Evolutionary conservation across 371 early-diverging fungal species (phyloP).

Genomic region (Blastocladiella emersonii): DNA sequence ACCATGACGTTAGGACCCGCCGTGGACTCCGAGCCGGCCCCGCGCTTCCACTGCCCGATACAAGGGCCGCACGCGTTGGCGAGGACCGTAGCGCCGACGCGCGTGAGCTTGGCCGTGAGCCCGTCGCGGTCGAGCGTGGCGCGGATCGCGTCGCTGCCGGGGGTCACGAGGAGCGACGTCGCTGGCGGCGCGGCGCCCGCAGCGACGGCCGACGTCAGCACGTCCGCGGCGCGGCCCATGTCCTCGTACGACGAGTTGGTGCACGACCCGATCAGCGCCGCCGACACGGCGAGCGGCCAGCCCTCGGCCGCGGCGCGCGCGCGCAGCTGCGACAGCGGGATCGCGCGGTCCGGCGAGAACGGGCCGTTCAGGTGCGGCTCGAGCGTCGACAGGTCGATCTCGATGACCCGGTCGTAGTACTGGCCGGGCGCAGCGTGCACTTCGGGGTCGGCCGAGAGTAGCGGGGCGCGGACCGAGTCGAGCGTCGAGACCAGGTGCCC

Average conservation of each 20-base stretch:
- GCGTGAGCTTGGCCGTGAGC: slow-evolving; percentile 58
- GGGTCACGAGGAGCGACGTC: slow-evolving; percentile 72
- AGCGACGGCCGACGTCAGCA: slow-evolving; percentile 67
- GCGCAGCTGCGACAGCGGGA: slow-evolving; percentile 71
- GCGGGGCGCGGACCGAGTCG: slow-evolving; percentile 27
- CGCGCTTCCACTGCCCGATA: slow-evolving; percentile 88
- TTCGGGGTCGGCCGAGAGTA: slow-evolving; percentile 37
- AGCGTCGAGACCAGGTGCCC: slow-evolving; percentile 54
- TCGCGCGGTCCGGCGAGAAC: slow-evolving; percentile 88
- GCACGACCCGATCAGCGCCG: slow-evolving; percentile 85
- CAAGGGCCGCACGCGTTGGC: slow-evolving; percentile 84
- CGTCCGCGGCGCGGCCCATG: slow-evolving; percentile 72
- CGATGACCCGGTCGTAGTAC: slow-evolving; percentile 77
- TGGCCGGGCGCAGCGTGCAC: slow-evolving; percentile 28
- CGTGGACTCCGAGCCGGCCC: too few relatives aligned
- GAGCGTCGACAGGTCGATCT: slow-evolving; percentile 69
- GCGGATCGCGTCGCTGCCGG: slow-evolving; percentile 92
- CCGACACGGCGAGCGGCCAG: slow-evolving; percentile 77
- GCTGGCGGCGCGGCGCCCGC: slow-evolving; percentile 67
- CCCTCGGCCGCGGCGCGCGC: slow-evolving; percentile 57
- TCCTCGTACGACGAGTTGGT: slow-evolving; percentile 95
- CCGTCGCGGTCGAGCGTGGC: slow-evolving; percentile 93
- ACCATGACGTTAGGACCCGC: slow-evolving; percentile 88
- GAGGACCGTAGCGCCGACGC: slow-evolving; percentile 72
- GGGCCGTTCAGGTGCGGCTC: slow-evolving; percentile 96